A percentile compares a stretch with the other conserved stretches of the same genome.
Evolutionary conservation across 257 asterid species (phyloP).

Genomic region (Ajuga chamaepitys): DNA sequence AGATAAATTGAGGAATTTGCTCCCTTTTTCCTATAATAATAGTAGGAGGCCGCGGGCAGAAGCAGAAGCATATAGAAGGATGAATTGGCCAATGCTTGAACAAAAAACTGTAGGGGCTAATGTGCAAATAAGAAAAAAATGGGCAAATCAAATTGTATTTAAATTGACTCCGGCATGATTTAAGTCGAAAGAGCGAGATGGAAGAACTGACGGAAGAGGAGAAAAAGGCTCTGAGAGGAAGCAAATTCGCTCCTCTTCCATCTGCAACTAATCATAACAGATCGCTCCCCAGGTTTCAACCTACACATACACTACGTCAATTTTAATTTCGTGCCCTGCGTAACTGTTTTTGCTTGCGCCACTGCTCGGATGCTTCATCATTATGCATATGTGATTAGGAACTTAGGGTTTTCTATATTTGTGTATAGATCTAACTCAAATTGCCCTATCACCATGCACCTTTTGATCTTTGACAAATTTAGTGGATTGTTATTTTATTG

Average conservation of each 20-base stretch:
- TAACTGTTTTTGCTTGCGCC: background rate
- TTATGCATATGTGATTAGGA: constrained; percentile 16
- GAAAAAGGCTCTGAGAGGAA: constrained; percentile 82
- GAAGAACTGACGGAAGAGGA: constrained; percentile 79
- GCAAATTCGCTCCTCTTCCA: constrained; percentile 97
- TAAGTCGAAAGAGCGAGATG: constrained; percentile 27
- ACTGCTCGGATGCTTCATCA: background rate
- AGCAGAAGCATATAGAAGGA: too few species aligned
- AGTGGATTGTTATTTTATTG: background rate
- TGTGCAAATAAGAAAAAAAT: too few species aligned
- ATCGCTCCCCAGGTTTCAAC: constrained; percentile 46
- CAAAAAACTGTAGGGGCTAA: too few species aligned
- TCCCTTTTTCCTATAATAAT: too few species aligned
- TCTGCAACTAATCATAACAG: constrained; percentile 36
- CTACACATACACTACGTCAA: background rate
- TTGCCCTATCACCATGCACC: background rate
- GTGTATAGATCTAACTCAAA: background rate
- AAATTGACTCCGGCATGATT: too few species aligned
- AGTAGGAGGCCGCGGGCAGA: too few species aligned
- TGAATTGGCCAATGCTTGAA: too few species aligned
- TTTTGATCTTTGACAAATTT: background rate
- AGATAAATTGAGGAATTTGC: too few species aligned
- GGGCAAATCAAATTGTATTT: too few species aligned
- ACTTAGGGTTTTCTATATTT: constrained; percentile 14
- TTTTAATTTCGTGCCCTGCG: background rate